A percentile compares a stretch with the other conserved stretches of the same genome.
Evolutionary conservation across 2,329 filamentous ascomycete genomes (phyloP).

Genomic region (Scortechinia acanthostroma): DNA sequence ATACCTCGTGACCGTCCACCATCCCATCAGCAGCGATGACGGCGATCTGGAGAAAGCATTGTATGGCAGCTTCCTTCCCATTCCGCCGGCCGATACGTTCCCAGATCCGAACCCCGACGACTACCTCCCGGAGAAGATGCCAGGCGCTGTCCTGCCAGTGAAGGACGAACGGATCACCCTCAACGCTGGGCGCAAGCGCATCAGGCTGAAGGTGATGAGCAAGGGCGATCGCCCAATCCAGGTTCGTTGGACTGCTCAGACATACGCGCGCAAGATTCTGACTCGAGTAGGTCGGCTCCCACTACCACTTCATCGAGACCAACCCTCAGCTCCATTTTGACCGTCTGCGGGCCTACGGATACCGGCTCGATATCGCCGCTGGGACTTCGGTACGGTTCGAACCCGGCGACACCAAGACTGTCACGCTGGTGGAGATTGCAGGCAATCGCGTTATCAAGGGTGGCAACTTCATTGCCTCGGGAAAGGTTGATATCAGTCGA

Average conservation of each 20-base stretch:
- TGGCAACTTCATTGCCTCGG: conserved; percentile 74
- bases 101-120: conserved; percentile 53
- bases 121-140: conserved; percentile 63
- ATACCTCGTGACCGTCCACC: conserved; percentile 88
- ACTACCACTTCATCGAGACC: conserved; percentile 94
- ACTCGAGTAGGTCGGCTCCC: too few species aligned
- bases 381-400: conserved; percentile 91
- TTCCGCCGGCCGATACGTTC: conserved; percentile 66
- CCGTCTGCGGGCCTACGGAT: conserved; percentile 74
- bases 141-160: conserved; percentile 72
- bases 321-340: conserved; percentile 88
- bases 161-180: conserved; percentile 61
- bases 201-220: conserved; percentile 72
- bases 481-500: conserved; percentile 58
- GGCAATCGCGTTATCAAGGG: conserved; percentile 75
- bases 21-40: conserved; percentile 79
- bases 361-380: conserved; percentile 79
- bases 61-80: conserved; percentile 83
- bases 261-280: conserved; percentile 16
- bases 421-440: conserved; percentile 81
- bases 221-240: conserved; percentile 85
- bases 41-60: conserved; percentile 80
- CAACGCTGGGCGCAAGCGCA: conserved; percentile 69
- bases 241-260: conserved; percentile 34
- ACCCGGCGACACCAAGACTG: conserved; percentile 84